Percentiles rank a stretch among this genome's conserved stretches.
phyloP scores from a whole-genome alignment of 441 rosid species.

The Eutrema salsugineum region DNA sequence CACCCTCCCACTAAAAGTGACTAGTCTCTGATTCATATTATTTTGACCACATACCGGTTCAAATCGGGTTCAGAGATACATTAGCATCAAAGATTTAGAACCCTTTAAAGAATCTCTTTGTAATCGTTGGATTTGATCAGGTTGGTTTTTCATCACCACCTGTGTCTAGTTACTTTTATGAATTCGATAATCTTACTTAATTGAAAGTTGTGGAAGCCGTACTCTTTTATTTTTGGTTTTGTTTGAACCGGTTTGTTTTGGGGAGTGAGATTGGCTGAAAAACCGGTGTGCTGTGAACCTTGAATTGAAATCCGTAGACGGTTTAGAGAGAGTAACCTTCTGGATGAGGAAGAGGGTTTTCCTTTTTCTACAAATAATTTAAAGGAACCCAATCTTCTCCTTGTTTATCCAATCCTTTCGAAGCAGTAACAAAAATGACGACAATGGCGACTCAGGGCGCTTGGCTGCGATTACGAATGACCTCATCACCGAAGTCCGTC shows the following conservation, averaged over 20 bases:
- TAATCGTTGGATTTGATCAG: slow-evolving; percentile 13
- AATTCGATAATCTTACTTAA: not conserved
- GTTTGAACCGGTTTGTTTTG: not conserved
- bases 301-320: no score
- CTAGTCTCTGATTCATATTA: slow-evolving; percentile 1
- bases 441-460: slow-evolving; percentile 46
- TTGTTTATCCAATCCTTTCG: slow-evolving; percentile 15
- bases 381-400: slow-evolving; percentile 23
- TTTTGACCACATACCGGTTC: slow-evolving; percentile 9
- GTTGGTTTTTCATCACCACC: not conserved
- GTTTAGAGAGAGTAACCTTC: not conserved
- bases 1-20: not conserved
- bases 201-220: not conserved
- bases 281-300: not conserved
- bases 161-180: not conserved
- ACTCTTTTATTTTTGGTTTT: not conserved
- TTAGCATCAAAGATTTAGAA: not conserved
- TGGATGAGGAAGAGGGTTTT: not conserved
- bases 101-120: not conserved
- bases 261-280: not conserved
- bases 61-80: slow-evolving; percentile 2
- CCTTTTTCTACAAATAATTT: not conserved
- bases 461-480: slow-evolving; percentile 34
- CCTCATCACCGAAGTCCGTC: slow-evolving; percentile 23
- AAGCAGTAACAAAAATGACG: slow-evolving; percentile 24